Evolutionary conservation across 1,139 yeast genomes (phyloP).

Genomic region (Hyphopichia fennica): DNA sequence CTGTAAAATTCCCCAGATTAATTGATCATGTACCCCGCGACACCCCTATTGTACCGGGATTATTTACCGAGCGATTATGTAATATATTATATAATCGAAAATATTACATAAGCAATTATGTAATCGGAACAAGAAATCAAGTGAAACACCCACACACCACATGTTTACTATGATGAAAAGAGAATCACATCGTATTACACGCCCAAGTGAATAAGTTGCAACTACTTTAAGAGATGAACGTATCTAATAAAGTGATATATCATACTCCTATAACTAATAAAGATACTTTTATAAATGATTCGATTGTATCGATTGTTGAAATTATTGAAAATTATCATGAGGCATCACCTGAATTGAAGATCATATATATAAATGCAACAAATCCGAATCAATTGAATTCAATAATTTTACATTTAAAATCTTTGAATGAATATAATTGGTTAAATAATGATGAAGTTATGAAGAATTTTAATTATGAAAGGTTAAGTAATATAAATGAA

Average conservation of each 20-base stretch:
- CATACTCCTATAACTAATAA: background rate
- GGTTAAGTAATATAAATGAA: conserved; percentile 2
- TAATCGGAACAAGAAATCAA: no score
- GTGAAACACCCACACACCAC: no score
- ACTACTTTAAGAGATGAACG: background rate
- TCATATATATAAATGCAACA: conserved; percentile 2
- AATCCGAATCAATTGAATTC: conserved; percentile 1
- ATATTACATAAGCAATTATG: background rate
- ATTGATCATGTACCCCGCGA: background rate
- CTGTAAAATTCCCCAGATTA: background rate
- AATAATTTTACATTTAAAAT: background rate
- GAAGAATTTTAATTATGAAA: conserved; percentile 1
- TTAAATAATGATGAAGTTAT: conserved; percentile 1
- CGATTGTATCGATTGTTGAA: background rate
- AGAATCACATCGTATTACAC: no score
- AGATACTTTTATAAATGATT: background rate
- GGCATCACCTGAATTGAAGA: background rate
- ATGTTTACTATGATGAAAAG: no score
- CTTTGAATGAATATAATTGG: background rate
- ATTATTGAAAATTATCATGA: background rate
- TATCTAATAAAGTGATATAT: background rate
- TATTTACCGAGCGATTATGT: no score
- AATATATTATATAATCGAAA: no score
- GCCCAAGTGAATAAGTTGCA: background rate
- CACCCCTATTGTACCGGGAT: no score